Evolutionary conservation across 192 early-diverging fungal genomes (phyloP), one percentile per base, ranked within the genome.

Genomic region (Gonapodya sp.): DNA sequence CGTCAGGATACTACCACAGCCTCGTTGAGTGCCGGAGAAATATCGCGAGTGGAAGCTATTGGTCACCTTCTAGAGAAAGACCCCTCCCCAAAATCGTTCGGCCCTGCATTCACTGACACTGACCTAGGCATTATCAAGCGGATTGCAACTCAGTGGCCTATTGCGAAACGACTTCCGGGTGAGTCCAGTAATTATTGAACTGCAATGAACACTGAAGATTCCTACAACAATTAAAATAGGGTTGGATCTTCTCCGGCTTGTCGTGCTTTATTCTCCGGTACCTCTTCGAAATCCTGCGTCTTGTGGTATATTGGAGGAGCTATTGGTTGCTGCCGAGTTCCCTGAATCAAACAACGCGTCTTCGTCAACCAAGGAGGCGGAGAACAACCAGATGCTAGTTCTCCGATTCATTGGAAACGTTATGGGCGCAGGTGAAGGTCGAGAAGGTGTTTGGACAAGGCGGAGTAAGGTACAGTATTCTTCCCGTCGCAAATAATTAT

Each of bases 201-300:
- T n/a, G n/a, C n/a, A n/a, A n/a, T n/a, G n/a, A n/a, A n/a, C n/a
- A n/a, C n/a, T n/a, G n/a, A n/a, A n/a, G n/a, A n/a, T n/a, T n/a
- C n/a, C n/a, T 0, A 18, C 37, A 34, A 24, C 24, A 2, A 8
- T 35, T 34, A 35, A 0, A 31, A 80, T 34, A 83, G 90, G 18
- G 1, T 88, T 98, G 35, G 97, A 98, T 81, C 82, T 97, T 31
- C 81, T 97, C 31, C 92, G 97, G 0, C 83, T 97, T 16, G 81
- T 85, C 0, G 88, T 91, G 0, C 82, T 94, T 0, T 85, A 89
- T 73, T 86, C 90, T 0, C 84, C 88, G 0, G 78, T 0, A 16
- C 36, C 79, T 1, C 2, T 81, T n/a, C 46, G 36, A 36, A 75
- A 32, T 2, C 73, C 18, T 14, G 2, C 33, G 16, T n/a, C 33